Base-by-base conservation (phyloP, 2,329 filamentous ascomycete species). In the Paracamarosporium sp. region DNA sequence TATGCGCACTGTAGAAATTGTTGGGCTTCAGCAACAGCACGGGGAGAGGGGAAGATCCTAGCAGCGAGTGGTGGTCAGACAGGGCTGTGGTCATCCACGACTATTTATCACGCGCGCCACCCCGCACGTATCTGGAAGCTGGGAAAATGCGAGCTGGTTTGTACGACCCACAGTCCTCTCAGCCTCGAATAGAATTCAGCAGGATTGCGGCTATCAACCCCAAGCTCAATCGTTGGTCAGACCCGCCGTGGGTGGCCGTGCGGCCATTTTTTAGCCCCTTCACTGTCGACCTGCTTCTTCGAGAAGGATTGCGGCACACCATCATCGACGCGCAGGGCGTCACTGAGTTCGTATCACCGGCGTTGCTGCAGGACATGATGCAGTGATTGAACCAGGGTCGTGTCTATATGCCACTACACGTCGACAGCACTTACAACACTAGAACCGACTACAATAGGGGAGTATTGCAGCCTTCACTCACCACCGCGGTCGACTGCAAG, bases 241-340 rank as follows among this genome's bases (percentile, higher is more conserved):
- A n/a, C 28, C 53, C 25, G 31, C 52, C 11, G 20, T 40, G 41
- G 30, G 40, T 46, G 35, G 36, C 36, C 24, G 43, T 27, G 44
- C 52, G 33, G 22, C 30, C 2, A 27, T 44, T 15, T 11, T 28
- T 50, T 30, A 41, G 48, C 48, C 17, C 24, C 4, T 31, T 28
- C n/a, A 35, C 36, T 51, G 12, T 24, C 25, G n/a, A 55, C 53
- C 53, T 55, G 45, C 50, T 47, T 25, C 2, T 33, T 50, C 25
- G 43, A 43, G 36, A 5, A 46, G 28, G 40, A 44, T 30, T n/a
- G 41, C 30, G 31, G 35, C 28, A 12, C 20, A 30, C 35, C 35
- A 20, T 40, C 48, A 22, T n/a, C 15, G 27, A 41, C 35, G 36
- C 27, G 41, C 38, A 15, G 22, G 41, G 28, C 22, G 28, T 24